Base-by-base conservation (phyloP, 306 rosid species). In the Fragaria iinumae region DNA sequence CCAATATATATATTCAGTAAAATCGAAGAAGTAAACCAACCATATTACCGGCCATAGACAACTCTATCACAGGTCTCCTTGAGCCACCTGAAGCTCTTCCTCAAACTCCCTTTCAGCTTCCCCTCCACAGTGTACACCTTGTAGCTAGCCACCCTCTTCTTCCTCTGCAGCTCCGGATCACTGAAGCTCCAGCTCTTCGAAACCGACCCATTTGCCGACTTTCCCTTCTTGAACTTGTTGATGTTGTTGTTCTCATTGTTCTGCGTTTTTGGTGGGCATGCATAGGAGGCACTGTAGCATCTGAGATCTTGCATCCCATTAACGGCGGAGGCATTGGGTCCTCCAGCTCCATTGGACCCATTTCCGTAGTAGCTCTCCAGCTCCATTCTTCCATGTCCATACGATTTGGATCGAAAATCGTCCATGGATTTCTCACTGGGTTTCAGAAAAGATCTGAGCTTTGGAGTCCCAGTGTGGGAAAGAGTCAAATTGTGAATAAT, bases 131-230 rank as follows among this genome's bases (percentile, higher is more conserved):
- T 27, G 75, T 94, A 94, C 43, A 90, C 97, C 83, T 94, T 94
- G 72, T 94, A 94, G 83, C 98, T 87, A 18, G 97, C 98, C 5
- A 94, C 97, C 77, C 97, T 90, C 78, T 87, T 94, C 86, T 88
- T 91, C 88, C 98, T 85, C 94, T 90, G 93, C 84, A 92, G 71
- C 83, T 94, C 98, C 4, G 98, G 96, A 77, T 94, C 98, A 68
- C 67, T 85, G 25, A 94, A 85, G 44, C 93, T 90, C 97, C 97
- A 94, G 41, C 82, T 81, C 64, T 89, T 91, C 0, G 97, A 91
- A 17, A 76, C 38, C 1, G 88, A 85, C 41, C 88, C 89, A 25
- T 89, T 91, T 14, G 89, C 84, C 3, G 96, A 91, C 76, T 93
- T 91, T 1, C 91, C 98, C 78, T 90, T 94, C 87, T 89, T 94